These are phyloP conservation scores for Trichosporon sp. DNA, from an alignment of 1,284 basidiomycete genomes.

Conservation along the genomic window DNA sequence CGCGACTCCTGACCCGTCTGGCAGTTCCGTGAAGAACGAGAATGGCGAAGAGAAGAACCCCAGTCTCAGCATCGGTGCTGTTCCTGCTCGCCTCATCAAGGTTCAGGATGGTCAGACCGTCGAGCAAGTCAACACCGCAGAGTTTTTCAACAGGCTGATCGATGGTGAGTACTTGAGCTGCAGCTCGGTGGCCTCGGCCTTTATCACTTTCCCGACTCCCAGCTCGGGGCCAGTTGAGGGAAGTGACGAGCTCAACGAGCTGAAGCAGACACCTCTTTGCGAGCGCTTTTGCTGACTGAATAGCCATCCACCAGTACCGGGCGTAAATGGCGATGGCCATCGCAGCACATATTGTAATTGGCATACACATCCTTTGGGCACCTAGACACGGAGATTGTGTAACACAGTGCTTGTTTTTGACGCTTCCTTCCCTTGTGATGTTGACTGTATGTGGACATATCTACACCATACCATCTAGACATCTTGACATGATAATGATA, in stretches of 20 bases:
- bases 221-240: too few relatives aligned
- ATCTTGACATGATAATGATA: background rate
- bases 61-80: background rate
- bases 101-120: background rate
- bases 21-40: background rate
- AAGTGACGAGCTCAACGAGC: too few relatives aligned
- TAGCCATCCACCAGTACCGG: background rate
- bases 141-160: background rate
- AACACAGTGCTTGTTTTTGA: background rate
- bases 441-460: background rate
- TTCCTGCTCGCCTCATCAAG: conserved; percentile 1
- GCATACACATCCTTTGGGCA: too few relatives aligned
- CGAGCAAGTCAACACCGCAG: background rate
- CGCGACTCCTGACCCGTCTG: background rate
- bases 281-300: background rate
- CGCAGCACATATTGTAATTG: too few relatives aligned
- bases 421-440: background rate
- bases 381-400: background rate
- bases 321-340: background rate
- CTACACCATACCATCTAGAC: background rate
- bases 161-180: conserved; percentile 5
- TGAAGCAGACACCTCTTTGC: too few relatives aligned
- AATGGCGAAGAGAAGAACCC: background rate
- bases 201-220: too few relatives aligned
- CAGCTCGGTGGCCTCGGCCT: too few relatives aligned